Percentiles rank a stretch among this genome's conserved stretches.
phyloP scores from a whole-genome alignment of 2,329 filamentous ascomycete genomes.

The Cordyceps tenuipes region DNA sequence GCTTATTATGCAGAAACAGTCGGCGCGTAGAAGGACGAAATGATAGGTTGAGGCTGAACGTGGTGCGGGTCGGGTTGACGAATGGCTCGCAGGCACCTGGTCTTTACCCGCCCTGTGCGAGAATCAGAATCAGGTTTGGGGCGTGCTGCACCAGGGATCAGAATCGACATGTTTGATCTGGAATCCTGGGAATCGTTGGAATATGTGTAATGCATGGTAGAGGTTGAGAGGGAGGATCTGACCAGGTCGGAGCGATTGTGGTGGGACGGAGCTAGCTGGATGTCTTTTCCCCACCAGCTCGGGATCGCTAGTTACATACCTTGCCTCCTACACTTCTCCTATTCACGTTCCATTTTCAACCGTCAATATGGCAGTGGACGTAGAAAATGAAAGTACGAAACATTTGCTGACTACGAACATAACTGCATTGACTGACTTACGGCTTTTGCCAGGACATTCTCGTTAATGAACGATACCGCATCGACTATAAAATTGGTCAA shows the following conservation, averaged over 20 bases:
- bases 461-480: constrained; percentile 15
- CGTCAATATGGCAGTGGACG: background rate
- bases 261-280: background rate
- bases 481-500: constrained; percentile 16
- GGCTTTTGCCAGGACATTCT: constrained; percentile 13
- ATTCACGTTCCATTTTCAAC: background rate
- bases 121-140: background rate
- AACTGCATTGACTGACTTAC: background rate
- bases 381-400: background rate
- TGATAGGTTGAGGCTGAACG: background rate
- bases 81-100: background rate
- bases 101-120: background rate
- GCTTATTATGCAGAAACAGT: background rate
- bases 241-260: background rate
- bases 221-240: background rate
- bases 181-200: background rate
- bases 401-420: background rate
- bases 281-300: background rate
- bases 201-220: background rate
- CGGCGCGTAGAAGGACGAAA: background rate
- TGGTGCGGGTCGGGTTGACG: background rate
- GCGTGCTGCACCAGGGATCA: background rate
- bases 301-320: too few species aligned
- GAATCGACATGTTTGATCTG: background rate
- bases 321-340: too few species aligned